Evolutionary conservation across 768 basidiomycete genomes (phyloP).

Genomic region (Leccinum disarticulatum): DNA sequence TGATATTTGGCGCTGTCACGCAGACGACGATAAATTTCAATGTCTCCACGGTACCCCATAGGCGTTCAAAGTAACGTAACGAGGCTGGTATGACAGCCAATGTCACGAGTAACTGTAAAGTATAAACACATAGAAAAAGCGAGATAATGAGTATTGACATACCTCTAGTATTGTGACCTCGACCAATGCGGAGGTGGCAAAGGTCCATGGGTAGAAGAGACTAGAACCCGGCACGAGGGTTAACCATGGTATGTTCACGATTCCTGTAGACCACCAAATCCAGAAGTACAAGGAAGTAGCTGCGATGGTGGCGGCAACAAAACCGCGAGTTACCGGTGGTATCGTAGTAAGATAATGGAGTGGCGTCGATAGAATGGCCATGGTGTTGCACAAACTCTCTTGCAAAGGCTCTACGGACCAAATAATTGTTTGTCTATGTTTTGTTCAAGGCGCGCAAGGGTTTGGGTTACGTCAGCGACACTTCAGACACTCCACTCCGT

Average conservation of each 20-base stretch:
- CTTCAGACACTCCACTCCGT: slow-evolving; percentile 10
- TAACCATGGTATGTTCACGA: slow-evolving; percentile 59
- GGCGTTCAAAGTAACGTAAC: slow-evolving; percentile 85
- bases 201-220: slow-evolving; percentile 89
- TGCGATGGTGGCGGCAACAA: slow-evolving; percentile 60
- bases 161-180: slow-evolving; percentile 87
- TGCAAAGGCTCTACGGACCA: neutral
- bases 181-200: slow-evolving; percentile 85
- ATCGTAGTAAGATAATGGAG: slow-evolving; percentile 66
- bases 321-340: slow-evolving; percentile 77
- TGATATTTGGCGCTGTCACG: slow-evolving; percentile 80
- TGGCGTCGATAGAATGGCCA: slow-evolving; percentile 79
- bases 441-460: slow-evolving; percentile 11
- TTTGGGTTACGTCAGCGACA: slow-evolving; percentile 32
- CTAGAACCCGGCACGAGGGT: slow-evolving; percentile 79
- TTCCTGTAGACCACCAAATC: slow-evolving; percentile 54
- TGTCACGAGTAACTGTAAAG: slow-evolving; percentile 69
- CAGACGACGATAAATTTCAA: slow-evolving; percentile 82
- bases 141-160: slow-evolving; percentile 28
- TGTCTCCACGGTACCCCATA: slow-evolving; percentile 90
- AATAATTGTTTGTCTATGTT: slow-evolving; percentile 28
- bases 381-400: slow-evolving; percentile 28
- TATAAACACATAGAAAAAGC: slow-evolving; percentile 5
- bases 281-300: slow-evolving; percentile 62
- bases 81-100: slow-evolving; percentile 78